These are phyloP conservation scores for Wickerhamomyces silvicola DNA, from an alignment of 805 yeast species.

Conservation along the genomic window DNA sequence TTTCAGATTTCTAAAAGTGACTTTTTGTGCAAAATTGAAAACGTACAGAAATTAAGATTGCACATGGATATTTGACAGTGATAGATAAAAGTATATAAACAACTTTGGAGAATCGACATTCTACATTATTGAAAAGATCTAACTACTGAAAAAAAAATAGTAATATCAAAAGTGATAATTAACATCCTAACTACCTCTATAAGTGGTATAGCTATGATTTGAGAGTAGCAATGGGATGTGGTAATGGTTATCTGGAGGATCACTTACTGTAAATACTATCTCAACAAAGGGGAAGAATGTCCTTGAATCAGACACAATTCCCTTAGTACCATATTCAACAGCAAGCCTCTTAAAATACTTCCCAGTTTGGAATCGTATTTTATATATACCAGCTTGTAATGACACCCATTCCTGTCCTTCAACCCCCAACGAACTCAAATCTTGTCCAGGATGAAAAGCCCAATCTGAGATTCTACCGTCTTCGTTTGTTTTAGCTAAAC, in stretches of 20 bases:
- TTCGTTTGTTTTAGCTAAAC: slow-evolving; percentile 59
- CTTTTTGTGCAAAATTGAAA: no score
- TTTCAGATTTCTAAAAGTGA: no score
- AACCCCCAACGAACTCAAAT: slow-evolving; percentile 27
- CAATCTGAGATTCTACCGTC: slow-evolving; percentile 81
- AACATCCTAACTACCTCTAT: slow-evolving; percentile 54
- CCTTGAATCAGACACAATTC: slow-evolving; percentile 25
- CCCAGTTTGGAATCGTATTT: slow-evolving; percentile 70
- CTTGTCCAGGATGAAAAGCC: slow-evolving; percentile 38
- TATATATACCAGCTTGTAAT: slow-evolving; percentile 60
- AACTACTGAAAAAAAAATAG: not conserved
- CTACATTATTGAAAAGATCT: not conserved
- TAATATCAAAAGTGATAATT: not conserved
- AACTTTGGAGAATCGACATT: not conserved
- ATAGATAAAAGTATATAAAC: no score
- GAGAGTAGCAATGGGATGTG: slow-evolving; percentile 84
- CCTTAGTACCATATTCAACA: slow-evolving; percentile 15
- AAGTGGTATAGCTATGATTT: slow-evolving; percentile 84
- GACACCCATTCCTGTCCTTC: slow-evolving; percentile 33
- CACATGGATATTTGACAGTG: no score
- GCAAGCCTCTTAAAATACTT: slow-evolving; percentile 42
- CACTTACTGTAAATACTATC: slow-evolving; percentile 59
- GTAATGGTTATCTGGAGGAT: slow-evolving; percentile 72
- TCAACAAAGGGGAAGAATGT: slow-evolving; percentile 89
- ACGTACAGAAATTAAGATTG: no score